Evolutionary conservation across 2,329 filamentous ascomycete species (phyloP), one percentile per base, ranked within the genome.

Genomic region (Cercospora nicotianae): DNA sequence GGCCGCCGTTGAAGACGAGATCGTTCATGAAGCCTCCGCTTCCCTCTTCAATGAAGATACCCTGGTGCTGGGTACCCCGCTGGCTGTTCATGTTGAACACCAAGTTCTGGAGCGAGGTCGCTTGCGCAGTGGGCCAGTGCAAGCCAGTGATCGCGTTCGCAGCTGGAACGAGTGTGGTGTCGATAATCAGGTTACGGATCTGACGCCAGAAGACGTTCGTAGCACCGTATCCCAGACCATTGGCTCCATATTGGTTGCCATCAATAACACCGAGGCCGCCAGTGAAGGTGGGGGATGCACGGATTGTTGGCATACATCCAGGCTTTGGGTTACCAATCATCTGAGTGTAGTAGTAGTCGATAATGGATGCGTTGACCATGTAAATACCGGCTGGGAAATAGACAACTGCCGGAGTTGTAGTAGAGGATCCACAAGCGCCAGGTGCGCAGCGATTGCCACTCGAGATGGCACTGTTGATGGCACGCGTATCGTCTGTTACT

Each of bases 141-240:
- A 83, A 76, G 31, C 81, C 80, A 20, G 84, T 81, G 1, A 83
- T 81, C 2, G 80, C 75, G 73, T 68, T 72, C 10, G 68, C 69
- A 16, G 83, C 76, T 26, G 83, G 81, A 0, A 88, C 81, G 1
- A 78, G 77, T 1, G 84, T 87, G 42, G 83, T 80, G 74, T 91
- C 89, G 45, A 91, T 81, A 65, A 88, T 80, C 60, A 92, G 82
- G 74, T 92, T 91, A 8, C 88, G 83, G 67, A 91, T 84, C 71
- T 88, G 86, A 55, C 88, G 83, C 74, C 84, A 89, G 78, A 91
- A 91, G 9, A 89, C 86, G 72, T 87, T 88, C 39, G 87, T 87
- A 3, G 86, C 80, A 9, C 74, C 74, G 73, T 74, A 78, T 57
- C 67, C 68, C 71, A 82, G 76, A 10, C 78, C 78, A 66, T 77